phyloP scores from a whole-genome alignment of 2,329 filamentous ascomycete species.

The Exserohilum turcica region DNA sequence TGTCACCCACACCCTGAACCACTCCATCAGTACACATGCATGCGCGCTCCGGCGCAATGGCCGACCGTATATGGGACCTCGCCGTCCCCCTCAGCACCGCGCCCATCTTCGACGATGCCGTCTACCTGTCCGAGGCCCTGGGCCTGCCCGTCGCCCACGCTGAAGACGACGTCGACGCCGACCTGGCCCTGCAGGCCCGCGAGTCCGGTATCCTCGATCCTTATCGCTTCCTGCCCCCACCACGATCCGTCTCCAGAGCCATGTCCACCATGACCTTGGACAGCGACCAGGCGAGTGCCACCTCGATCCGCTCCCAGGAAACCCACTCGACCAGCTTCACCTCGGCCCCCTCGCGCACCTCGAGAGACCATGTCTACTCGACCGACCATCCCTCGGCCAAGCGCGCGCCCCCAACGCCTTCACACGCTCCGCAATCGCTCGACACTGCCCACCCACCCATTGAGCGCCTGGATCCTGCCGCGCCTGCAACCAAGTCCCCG shows the following conservation, averaged over 20 bases:
- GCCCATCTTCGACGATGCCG: constrained; percentile 44
- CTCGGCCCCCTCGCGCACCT: constrained; percentile 41
- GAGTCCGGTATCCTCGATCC: constrained; percentile 43
- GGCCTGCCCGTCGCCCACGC: constrained; percentile 29
- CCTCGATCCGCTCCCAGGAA: constrained; percentile 43
- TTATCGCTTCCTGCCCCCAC: constrained; percentile 36
- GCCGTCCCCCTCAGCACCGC: constrained; percentile 32
- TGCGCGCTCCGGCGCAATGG: constrained; percentile 45
- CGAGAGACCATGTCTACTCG: constrained; percentile 32
- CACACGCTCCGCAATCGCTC: constrained; percentile 23
- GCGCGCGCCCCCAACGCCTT: constrained; percentile 21
- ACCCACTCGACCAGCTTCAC: constrained; percentile 45
- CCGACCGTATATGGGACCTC: constrained; percentile 28
- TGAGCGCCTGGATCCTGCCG: constrained; percentile 20
- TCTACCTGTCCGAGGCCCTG: constrained; percentile 41
- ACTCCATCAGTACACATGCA: constrained; percentile 23
- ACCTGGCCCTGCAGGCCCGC: constrained; percentile 33
- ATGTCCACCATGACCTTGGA: constrained; percentile 38
- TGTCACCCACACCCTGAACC: constrained; percentile 31
- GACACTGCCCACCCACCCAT: constrained; percentile 26
- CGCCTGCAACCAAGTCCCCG: constrained; percentile 32
- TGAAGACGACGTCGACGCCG: constrained; percentile 41
- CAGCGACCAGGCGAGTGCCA: constrained; percentile 41
- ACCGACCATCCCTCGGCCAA: constrained; percentile 26
- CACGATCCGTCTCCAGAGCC: constrained; percentile 32